Evolutionary conservation across 1,284 basidiomycete species (phyloP).

Genomic region (Moesziomyces parantarcticus): DNA sequence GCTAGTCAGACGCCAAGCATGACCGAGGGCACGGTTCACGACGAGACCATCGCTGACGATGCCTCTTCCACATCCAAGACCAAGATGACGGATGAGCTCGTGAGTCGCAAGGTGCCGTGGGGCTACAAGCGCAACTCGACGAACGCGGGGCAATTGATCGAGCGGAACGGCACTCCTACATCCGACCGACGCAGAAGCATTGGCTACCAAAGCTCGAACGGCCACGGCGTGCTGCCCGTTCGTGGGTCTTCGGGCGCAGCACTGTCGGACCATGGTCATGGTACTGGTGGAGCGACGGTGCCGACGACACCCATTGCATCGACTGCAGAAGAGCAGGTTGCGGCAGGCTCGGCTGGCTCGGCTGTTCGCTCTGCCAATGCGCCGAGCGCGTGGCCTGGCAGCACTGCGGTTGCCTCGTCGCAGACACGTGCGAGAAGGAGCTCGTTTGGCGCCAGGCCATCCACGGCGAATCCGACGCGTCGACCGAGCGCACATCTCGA

Average conservation of each 20-base stretch:
- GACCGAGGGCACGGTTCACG: constrained; percentile 9
- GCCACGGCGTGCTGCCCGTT: constrained; percentile 23
- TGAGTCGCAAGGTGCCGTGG: constrained; percentile 61
- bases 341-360: constrained; percentile 8
- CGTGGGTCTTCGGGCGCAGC: constrained; percentile 4
- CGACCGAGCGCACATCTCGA: constrained; percentile 21
- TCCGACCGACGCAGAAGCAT: constrained; percentile 42
- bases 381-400: constrained; percentile 32
- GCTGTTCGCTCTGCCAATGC: constrained; percentile 13
- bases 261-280: constrained; percentile 20
- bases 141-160: constrained; percentile 11
- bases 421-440: constrained; percentile 20
- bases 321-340: constrained; percentile 6
- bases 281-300: neutral
- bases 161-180: constrained; percentile 33
- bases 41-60: constrained; percentile 21
- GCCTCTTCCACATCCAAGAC: constrained; percentile 24
- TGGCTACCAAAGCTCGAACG: constrained; percentile 38
- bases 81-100: constrained; percentile 32
- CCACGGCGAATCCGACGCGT: constrained; percentile 14
- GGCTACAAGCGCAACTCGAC: constrained; percentile 51
- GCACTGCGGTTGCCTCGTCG: neutral
- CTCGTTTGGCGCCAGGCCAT: constrained; percentile 17
- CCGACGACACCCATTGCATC: constrained; percentile 4
- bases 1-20: constrained; percentile 28